Percentiles rank a stretch among this genome's conserved stretches.
Evolutionary conservation across 208 protist genomes (phyloP).

Genomic region (Leptomonas pyrrhocoris): DNA sequence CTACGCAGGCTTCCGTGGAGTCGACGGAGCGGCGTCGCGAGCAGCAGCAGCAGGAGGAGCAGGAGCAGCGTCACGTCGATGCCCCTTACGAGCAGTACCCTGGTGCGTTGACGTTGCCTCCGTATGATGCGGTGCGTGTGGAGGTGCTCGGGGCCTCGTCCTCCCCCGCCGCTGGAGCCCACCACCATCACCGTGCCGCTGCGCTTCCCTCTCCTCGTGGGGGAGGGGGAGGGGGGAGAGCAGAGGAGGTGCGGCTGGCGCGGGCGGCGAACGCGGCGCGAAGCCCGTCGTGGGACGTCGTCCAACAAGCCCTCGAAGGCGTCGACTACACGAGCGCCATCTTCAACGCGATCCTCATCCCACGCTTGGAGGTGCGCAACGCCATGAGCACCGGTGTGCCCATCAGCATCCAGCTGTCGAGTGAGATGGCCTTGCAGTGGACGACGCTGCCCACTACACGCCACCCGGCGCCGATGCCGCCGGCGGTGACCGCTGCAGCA

Average conservation of each 20-base stretch:
- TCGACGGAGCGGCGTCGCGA: constrained; percentile 30
- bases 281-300: constrained; percentile 55
- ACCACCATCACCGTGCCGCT: background rate
- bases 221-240: background rate
- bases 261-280: constrained; percentile 13
- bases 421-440: constrained; percentile 42
- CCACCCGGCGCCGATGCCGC: background rate
- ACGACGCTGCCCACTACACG: constrained; percentile 28
- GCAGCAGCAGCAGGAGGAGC: constrained; percentile 13
- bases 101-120: constrained; percentile 18
- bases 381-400: constrained; percentile 53
- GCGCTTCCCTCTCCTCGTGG: constrained; percentile 1
- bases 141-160: constrained; percentile 45
- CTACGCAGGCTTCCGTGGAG: constrained; percentile 62
- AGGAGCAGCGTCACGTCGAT: background rate
- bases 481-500: background rate
- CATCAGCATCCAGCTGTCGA: constrained; percentile 38
- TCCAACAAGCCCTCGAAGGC: constrained; percentile 62
- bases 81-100: background rate
- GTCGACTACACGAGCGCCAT: constrained; percentile 65
- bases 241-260: background rate
- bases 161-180: constrained; percentile 1
- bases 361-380: constrained; percentile 54
- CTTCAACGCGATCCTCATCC: constrained; percentile 69
- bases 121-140: constrained; percentile 67